A percentile compares a stretch with the other conserved stretches of the same genome.
phyloP scores from a whole-genome alignment of 352 stramenopile species.

The Globisporangium nodosum region DNA sequence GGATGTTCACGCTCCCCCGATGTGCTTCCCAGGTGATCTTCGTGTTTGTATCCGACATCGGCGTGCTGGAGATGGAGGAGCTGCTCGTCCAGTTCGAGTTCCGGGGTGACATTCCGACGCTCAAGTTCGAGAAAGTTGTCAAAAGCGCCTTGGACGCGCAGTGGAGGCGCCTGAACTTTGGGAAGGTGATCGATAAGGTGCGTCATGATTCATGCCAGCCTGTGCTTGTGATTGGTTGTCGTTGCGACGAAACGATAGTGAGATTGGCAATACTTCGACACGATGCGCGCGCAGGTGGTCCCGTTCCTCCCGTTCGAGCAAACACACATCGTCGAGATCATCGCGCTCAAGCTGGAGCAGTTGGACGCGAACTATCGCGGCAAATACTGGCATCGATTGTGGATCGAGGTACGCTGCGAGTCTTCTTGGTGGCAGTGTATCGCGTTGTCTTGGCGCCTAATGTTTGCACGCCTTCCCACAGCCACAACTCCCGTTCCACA shows the following conservation, averaged over 20 bases:
- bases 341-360: slow-evolving; percentile 75
- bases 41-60: slow-evolving; percentile 87
- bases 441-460: background rate
- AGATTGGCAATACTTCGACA: background rate
- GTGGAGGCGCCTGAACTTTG: slow-evolving; percentile 86
- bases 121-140: slow-evolving; percentile 65
- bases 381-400: slow-evolving; percentile 72
- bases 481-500: slow-evolving; percentile 49
- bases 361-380: slow-evolving; percentile 67
- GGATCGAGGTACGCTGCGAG: slow-evolving; percentile 45
- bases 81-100: slow-evolving; percentile 78
- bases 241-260: background rate
- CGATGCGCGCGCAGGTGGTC: slow-evolving; percentile 44
- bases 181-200: slow-evolving; percentile 86
- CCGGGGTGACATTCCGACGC: slow-evolving; percentile 55
- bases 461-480: slow-evolving; percentile 6
- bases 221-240: background rate
- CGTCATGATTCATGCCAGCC: background rate
- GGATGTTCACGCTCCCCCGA: no score
- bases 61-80: slow-evolving; percentile 75
- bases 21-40: slow-evolving; percentile 66
- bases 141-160: slow-evolving; percentile 76
- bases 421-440: background rate
- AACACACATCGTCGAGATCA: slow-evolving; percentile 70
- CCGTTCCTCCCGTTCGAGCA: slow-evolving; percentile 88